Conservation (phyloP, 768 basidiomycete genomes). For the Auricularia auricula-judae region DNA sequence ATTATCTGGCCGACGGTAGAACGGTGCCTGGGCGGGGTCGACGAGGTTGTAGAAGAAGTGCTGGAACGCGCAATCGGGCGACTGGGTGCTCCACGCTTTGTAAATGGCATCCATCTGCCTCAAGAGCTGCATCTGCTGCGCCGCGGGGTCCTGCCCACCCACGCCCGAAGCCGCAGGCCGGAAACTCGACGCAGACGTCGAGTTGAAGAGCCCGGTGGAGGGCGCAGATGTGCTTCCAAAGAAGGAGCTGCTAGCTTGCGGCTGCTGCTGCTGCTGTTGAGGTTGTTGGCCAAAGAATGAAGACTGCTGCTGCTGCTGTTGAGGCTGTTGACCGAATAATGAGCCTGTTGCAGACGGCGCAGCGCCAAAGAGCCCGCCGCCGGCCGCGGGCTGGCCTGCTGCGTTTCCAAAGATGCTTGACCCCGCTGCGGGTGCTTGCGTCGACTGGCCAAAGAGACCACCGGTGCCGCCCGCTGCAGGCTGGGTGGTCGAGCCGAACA, state of each 20-base stretch:
- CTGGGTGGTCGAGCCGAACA: constrained; percentile 3
- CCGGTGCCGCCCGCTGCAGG: constrained; percentile 6
- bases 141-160: constrained; percentile 15
- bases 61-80: constrained; percentile 73
- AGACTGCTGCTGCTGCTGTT: constrained; percentile 11
- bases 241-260: constrained; percentile 11
- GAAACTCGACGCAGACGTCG: constrained; percentile 8
- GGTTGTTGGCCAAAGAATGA: constrained; percentile 13
- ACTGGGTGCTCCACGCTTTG: constrained; percentile 59
- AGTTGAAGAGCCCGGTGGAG: constrained; percentile 3
- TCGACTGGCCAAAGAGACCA: constrained; percentile 8
- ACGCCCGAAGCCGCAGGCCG: constrained; percentile 23
- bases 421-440: constrained; percentile 4
- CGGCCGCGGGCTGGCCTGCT: neutral
- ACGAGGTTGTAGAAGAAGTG: constrained; percentile 81
- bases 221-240: constrained; percentile 15
- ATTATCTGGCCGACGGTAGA: constrained; percentile 64
- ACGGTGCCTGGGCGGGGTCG: constrained; percentile 48
- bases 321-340: constrained; percentile 21
- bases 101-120: constrained; percentile 55
- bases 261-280: constrained; percentile 15
- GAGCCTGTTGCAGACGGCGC: neutral
- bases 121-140: constrained; percentile 25
- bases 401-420: constrained; percentile 5
- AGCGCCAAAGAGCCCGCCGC: neutral